A percentile compares a stretch with the other conserved stretches of the same genome.
Evolutionary conservation across 1,284 basidiomycete genomes (phyloP).

Genomic region (Cerioporus squamosus): DNA sequence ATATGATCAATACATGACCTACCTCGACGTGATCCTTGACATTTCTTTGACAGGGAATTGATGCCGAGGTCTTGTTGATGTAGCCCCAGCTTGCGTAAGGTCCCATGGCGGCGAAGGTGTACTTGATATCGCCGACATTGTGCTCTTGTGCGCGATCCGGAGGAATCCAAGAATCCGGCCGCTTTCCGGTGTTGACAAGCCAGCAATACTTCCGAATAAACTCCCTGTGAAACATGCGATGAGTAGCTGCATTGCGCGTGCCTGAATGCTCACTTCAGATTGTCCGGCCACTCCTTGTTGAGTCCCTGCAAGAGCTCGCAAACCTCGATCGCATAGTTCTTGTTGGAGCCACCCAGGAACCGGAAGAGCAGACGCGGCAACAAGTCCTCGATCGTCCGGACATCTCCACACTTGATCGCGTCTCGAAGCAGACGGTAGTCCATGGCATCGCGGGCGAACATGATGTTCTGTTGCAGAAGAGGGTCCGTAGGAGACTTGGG

Average conservation of each 20-base stretch:
- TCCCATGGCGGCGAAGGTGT: constrained; percentile 1
- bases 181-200: constrained; percentile 37
- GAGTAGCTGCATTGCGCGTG: neutral
- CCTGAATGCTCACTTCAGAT: constrained; percentile 29
- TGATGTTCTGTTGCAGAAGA: constrained; percentile 27
- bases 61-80: constrained; percentile 3
- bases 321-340: constrained; percentile 24
- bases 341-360: constrained; percentile 18
- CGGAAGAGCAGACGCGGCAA: constrained; percentile 35
- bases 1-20: no score
- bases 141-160: constrained; percentile 23
- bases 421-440: constrained; percentile 37
- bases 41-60: constrained; percentile 15
- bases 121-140: constrained; percentile 3
- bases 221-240: constrained; percentile 17
- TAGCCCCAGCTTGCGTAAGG: constrained; percentile 14
- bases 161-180: constrained; percentile 29
- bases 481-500: constrained; percentile 6
- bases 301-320: constrained; percentile 42
- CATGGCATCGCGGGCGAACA: constrained; percentile 41
- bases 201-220: constrained; percentile 39
- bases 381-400: constrained; percentile 40
- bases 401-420: constrained; percentile 41
- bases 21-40: constrained; percentile 17
- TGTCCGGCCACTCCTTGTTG: constrained; percentile 36